Evolutionary conservation across 176 grass and related monocot species (phyloP).

Genomic region (Hordeum marinum): DNA sequence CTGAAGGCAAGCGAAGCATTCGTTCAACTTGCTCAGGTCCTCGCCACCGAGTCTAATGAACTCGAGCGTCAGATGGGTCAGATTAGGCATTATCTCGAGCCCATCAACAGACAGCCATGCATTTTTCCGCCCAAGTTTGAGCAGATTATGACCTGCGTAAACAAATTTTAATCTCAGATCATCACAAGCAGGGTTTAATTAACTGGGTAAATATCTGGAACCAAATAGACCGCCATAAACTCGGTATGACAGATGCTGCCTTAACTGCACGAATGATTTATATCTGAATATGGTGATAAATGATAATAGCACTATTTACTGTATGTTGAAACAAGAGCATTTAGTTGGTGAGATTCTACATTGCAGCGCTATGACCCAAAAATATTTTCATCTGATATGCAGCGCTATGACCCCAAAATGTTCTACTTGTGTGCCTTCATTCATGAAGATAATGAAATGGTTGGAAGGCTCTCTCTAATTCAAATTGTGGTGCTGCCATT

Average conservation of each 20-base stretch:
- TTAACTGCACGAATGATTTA: not conserved
- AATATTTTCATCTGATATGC: not conserved
- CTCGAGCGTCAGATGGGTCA: slow-evolving; percentile 52
- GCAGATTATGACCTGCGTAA: slow-evolving; percentile 46
- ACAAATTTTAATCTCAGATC: not conserved
- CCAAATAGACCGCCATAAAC: not conserved
- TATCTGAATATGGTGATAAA: not conserved
- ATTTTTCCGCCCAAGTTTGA: slow-evolving; percentile 56
- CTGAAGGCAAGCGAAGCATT: slow-evolving; percentile 68
- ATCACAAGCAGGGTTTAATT: not conserved
- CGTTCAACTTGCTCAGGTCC: slow-evolving; percentile 59
- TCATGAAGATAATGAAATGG: not conserved
- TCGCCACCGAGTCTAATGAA: slow-evolving; percentile 63
- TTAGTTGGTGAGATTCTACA: not conserved
- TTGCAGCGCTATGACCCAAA: not conserved
- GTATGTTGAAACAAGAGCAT: not conserved
- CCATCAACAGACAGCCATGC: slow-evolving; percentile 67
- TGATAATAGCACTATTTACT: not conserved
- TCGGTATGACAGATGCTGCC: not conserved
- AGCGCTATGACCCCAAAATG: not conserved
- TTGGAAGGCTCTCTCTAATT: not conserved
- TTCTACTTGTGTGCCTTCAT: not conserved
- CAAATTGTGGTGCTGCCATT: not conserved
- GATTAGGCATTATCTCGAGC: slow-evolving; percentile 56
- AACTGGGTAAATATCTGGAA: not conserved